Percentiles rank a stretch among this genome's conserved stretches.
phyloP scores from a whole-genome alignment of 2,329 filamentous ascomycete genomes.

The Didymellaceae sp. region DNA sequence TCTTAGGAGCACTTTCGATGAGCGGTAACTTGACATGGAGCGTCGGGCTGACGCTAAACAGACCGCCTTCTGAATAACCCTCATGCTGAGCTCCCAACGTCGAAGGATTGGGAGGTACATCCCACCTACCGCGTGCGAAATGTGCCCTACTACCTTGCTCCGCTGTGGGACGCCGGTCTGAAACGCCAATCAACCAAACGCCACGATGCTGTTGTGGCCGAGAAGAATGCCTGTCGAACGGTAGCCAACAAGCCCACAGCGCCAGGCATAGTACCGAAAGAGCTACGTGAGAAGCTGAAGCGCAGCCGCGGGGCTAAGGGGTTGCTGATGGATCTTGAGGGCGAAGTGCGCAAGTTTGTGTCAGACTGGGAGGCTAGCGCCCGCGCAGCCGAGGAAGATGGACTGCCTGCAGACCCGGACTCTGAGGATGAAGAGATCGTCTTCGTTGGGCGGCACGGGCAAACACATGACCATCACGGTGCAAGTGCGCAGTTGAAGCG shows the following conservation, averaged over 20 bases:
- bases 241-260: constrained; percentile 51
- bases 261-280: constrained; percentile 70
- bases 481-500: constrained; percentile 61
- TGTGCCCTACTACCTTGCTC: constrained; percentile 88
- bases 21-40: not conserved
- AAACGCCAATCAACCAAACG: constrained; percentile 54
- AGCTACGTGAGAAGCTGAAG: constrained; percentile 82
- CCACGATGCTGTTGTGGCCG: constrained; percentile 43
- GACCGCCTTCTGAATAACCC: constrained; percentile 88
- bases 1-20: not conserved
- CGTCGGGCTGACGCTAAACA: constrained; percentile 46
- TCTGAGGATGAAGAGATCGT: constrained; percentile 86
- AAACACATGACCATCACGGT: constrained; percentile 66
- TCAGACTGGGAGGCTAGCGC: constrained; percentile 64
- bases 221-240: constrained; percentile 44
- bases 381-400: constrained; percentile 56
- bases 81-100: constrained; percentile 79
- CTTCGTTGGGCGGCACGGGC: constrained; percentile 75
- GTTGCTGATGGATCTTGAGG: constrained; percentile 83
- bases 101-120: constrained; percentile 80
- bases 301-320: constrained; percentile 76
- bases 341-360: constrained; percentile 80
- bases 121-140: constrained; percentile 79
- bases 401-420: constrained; percentile 56
- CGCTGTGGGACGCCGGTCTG: constrained; percentile 75